These are phyloP conservation scores for Nectriaceae sp. DNA, from an alignment of 2,329 filamentous ascomycete species.

Conservation along the genomic window DNA sequence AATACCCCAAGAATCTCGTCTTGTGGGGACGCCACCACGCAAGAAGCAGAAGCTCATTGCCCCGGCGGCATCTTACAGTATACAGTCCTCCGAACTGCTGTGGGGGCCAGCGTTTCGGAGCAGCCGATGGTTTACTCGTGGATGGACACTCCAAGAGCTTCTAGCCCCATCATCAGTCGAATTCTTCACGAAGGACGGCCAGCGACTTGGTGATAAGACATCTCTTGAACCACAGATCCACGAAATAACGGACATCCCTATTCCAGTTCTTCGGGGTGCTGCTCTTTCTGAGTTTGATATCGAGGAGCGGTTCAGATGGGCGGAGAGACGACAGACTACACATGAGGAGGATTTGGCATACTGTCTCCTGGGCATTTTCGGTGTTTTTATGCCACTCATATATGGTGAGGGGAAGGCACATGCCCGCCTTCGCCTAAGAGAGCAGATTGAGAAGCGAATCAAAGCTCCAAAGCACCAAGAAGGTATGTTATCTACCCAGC, in stretches of 20 bases:
- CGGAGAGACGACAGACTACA: background rate
- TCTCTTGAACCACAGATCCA: background rate
- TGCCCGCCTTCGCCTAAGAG: too few species aligned
- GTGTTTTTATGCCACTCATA: background rate
- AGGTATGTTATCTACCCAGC: too few species aligned
- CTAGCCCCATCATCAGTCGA: constrained; percentile 13
- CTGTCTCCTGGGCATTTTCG: constrained; percentile 1
- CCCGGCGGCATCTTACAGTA: too few species aligned
- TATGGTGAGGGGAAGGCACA: background rate
- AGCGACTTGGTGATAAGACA: constrained; percentile 9
- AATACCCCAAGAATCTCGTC: too few species aligned
- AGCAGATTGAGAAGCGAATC: too few species aligned
- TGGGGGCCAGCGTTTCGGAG: constrained; percentile 8
- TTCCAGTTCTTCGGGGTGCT: background rate
- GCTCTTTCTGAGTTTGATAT: background rate
- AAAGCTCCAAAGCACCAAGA: too few species aligned
- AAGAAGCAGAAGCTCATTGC: too few species aligned
- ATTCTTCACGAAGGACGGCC: constrained; percentile 15
- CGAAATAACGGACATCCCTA: background rate
- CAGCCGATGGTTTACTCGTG: constrained; percentile 17
- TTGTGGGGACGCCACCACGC: too few species aligned
- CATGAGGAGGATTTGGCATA: background rate
- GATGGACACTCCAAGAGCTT: constrained; percentile 25
- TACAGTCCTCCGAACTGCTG: constrained; percentile 38
- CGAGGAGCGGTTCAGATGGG: background rate